Percentiles rank a stretch among this genome's conserved stretches.
These are phyloP conservation scores for Rostrohypoxylon terebratum DNA, from an alignment of 495 filamentous ascomycete species.

Conservation along the genomic window DNA sequence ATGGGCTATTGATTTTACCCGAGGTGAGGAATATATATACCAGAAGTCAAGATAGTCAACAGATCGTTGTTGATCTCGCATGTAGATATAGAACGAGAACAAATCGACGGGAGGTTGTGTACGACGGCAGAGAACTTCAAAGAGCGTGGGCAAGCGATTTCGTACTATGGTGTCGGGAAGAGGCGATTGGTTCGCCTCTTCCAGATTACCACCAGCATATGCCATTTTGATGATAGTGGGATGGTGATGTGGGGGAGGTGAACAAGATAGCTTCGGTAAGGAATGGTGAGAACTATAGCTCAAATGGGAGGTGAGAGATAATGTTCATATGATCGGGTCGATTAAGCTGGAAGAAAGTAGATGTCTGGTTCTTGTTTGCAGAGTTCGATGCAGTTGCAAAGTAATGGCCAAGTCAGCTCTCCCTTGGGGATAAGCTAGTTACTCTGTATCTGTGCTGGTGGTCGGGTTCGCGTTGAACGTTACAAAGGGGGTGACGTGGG, in stretches of 20 bases:
- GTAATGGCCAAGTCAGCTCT: constrained; percentile 19
- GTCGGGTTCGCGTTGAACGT: constrained; percentile 23
- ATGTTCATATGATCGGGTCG: not conserved
- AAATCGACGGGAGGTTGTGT: constrained; percentile 94
- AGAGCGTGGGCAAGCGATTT: constrained; percentile 90
- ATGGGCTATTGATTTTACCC: constrained; percentile 14
- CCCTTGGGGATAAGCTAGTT: constrained; percentile 22
- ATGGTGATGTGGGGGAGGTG: not conserved
- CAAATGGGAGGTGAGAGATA: not conserved
- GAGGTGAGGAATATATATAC: constrained; percentile 63
- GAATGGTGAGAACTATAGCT: not conserved
- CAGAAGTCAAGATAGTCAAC: constrained; percentile 99
- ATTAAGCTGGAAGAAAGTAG: constrained; percentile 3
- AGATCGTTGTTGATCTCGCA: constrained; percentile 97
- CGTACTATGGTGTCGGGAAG: constrained; percentile 66
- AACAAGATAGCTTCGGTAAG: not conserved
- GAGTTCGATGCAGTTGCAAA: not conserved
- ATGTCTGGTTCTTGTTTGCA: not conserved
- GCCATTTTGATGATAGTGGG: constrained; percentile 50
- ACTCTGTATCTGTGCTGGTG: constrained; percentile 13
- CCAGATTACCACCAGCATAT: constrained; percentile 39
- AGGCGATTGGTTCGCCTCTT: constrained; percentile 50
- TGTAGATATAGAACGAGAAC: constrained; percentile 99
- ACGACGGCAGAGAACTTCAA: constrained; percentile 91
- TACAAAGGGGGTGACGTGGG: not conserved